Conservation (phyloP, 2,329 filamentous ascomycete genomes). For the Ceratocystiopsis minuta region DNA sequence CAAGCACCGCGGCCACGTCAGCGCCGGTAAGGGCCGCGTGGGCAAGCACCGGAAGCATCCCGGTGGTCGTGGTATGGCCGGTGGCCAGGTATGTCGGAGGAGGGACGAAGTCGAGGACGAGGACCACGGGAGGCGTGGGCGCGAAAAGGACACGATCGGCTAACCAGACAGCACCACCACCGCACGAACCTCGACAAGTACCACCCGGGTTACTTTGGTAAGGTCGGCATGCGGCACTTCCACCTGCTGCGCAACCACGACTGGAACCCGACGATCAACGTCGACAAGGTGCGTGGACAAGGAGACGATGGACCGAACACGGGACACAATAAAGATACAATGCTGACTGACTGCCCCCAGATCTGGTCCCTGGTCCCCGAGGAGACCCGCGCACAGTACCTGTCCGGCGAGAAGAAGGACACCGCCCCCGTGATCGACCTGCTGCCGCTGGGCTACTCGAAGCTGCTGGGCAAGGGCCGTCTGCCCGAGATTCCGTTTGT, state of each 20-base stretch:
- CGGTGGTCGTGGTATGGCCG: constrained; percentile 73
- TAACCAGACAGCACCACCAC: constrained; percentile 57
- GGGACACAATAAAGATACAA: not conserved
- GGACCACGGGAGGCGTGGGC: too few species aligned
- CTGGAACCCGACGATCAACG: constrained; percentile 98
- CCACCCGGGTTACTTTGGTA: constrained; percentile 98
- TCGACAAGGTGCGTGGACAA: constrained; percentile 65
- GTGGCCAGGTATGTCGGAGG: constrained; percentile 39
- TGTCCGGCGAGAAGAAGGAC: constrained; percentile 61
- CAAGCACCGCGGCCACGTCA: constrained; percentile 92
- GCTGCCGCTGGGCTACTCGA: constrained; percentile 91
- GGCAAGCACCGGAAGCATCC: constrained; percentile 96
- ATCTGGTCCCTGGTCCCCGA: constrained; percentile 88
- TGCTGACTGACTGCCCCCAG: constrained; percentile 24
- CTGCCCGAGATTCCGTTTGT: constrained; percentile 85
- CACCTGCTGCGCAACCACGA: constrained; percentile 90
- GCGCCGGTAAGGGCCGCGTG: constrained; percentile 92
- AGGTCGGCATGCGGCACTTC: constrained; percentile 92
- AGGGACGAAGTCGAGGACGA: not conserved
- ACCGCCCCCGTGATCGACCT: constrained; percentile 97
- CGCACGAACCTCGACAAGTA: constrained; percentile 71
- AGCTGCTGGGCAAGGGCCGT: constrained; percentile 96
- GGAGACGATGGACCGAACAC: too few species aligned
- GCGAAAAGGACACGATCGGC: not conserved
- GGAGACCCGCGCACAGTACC: constrained; percentile 87